phyloP scores from a whole-genome alignment of 176 grass and related monocot species.

The Lolium perenne region DNA sequence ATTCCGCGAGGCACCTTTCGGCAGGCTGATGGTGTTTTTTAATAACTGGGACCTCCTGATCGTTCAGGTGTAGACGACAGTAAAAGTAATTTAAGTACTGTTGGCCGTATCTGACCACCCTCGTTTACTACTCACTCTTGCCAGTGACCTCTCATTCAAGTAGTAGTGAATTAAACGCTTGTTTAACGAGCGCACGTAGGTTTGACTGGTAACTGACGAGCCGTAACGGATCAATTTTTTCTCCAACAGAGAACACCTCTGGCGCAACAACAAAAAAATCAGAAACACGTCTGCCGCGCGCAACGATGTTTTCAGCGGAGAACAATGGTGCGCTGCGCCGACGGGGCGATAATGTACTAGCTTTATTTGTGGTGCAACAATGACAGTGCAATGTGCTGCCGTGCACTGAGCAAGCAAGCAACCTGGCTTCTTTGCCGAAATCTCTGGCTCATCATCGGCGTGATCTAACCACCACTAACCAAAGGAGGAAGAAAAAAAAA shows the following conservation, averaged over 20 bases:
- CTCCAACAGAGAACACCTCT: background rate
- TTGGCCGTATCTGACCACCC: background rate
- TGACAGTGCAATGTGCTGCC: background rate
- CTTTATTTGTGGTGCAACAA: background rate
- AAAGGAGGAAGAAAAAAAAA: background rate
- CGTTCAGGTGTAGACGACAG: constrained; percentile 31
- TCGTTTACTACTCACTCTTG: background rate
- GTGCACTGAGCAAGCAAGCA: background rate
- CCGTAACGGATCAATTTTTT: constrained; percentile 17
- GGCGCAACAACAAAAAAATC: no score
- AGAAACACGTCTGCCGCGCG: no score
- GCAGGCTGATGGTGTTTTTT: background rate
- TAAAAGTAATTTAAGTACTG: background rate
- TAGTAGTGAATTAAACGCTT: background rate
- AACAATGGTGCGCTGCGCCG: background rate
- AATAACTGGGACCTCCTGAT: background rate
- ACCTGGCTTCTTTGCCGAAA: background rate
- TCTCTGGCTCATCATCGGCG: background rate
- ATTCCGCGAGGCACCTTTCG: constrained; percentile 34
- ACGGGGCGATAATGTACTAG: background rate
- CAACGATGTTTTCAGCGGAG: background rate
- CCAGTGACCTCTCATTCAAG: background rate
- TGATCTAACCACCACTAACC: constrained; percentile 17
- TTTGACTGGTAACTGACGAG: constrained; percentile 13
- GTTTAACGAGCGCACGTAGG: background rate